Evolutionary conservation across 331 rosid genomes (phyloP), one percentile per base, ranked within the genome.

Genomic region (Phaseolus coccineus): DNA sequence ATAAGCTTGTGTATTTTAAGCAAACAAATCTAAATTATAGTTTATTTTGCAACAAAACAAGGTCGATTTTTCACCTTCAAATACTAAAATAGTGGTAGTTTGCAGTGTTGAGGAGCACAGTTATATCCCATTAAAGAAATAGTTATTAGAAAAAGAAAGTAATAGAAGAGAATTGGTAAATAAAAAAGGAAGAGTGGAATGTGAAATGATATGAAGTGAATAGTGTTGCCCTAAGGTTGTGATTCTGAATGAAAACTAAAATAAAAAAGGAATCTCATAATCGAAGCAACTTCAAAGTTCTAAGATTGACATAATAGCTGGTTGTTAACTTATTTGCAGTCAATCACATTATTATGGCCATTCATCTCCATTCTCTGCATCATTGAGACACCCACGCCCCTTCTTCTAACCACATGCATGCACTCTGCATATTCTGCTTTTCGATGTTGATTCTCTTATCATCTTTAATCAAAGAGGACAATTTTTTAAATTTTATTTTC

Each of bases 371-470:
- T 46, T 46, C 51, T 46, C 51, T 46, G 51, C 61, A 58, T 59
- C 55, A 72, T 25, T 61, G 73, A 11, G 46, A 61, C 47, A 62
- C 65, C 62, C 67, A 71, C 67, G 50, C 64, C 78, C 48, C 48
- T 50, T 70, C 33, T 58, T 58, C 71, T 79, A 63, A 58, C 82
- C 55, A 66, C 42, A 69, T 58, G 24, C 24, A 71, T 71, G 52
- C 66, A 78, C 65, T 75, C 9, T 48, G 59, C 73, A 8, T 6
- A 31, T 2, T 5, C 14, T 12, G 39, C 42, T 22, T 82, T 31
- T 52, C 85, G 5, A 82, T 16, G 65, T 27, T 30, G 78, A 71
- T 82, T 71, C 71, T 62, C 68, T 69, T 76, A 48, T 33, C 61
- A 44, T 55, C 31, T 65, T 44, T 42, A 24, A 24, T 48, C 6